These are phyloP conservation scores for Kazachstania viticola DNA, from an alignment of 805 yeast genomes.

Conservation along the genomic window DNA sequence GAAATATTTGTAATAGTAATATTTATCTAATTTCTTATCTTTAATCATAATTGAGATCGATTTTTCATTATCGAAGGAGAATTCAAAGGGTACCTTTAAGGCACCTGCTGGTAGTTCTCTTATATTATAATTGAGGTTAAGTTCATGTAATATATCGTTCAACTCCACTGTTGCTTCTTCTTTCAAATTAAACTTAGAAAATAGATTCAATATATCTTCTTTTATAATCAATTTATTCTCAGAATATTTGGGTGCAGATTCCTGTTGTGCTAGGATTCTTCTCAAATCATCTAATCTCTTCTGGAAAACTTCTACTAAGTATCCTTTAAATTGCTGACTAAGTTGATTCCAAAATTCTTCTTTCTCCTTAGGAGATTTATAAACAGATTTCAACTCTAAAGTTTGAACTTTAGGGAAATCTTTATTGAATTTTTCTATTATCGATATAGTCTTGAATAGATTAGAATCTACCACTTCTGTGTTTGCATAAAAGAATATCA, in stretches of 20 bases:
- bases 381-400: constrained; percentile 24
- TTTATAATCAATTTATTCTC: constrained; percentile 9
- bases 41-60: constrained; percentile 9
- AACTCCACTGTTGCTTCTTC: constrained; percentile 19
- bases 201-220: constrained; percentile 19
- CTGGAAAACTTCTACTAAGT: constrained; percentile 19
- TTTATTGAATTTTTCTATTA: constrained; percentile 23
- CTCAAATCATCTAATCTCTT: constrained; percentile 11
- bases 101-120: constrained; percentile 11
- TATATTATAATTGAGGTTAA: constrained; percentile 4
- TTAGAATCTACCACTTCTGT: constrained; percentile 22
- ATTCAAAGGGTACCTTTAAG: constrained; percentile 14
- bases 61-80: constrained; percentile 1
- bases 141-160: constrained; percentile 6
- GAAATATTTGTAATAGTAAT: constrained; percentile 13
- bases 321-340: constrained; percentile 13
- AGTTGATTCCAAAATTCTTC: constrained; percentile 22
- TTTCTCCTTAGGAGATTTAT: constrained; percentile 22
- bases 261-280: constrained; percentile 2
- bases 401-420: constrained; percentile 23
- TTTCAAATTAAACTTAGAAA: constrained; percentile 16
- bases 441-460: constrained; percentile 22
- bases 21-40: constrained; percentile 11
- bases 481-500: constrained; percentile 22
- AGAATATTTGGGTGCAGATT: constrained; percentile 1